These are phyloP conservation scores for Boletus albobrunnescens DNA, from an alignment of 1,284 basidiomycete species.

Conservation along the genomic window DNA sequence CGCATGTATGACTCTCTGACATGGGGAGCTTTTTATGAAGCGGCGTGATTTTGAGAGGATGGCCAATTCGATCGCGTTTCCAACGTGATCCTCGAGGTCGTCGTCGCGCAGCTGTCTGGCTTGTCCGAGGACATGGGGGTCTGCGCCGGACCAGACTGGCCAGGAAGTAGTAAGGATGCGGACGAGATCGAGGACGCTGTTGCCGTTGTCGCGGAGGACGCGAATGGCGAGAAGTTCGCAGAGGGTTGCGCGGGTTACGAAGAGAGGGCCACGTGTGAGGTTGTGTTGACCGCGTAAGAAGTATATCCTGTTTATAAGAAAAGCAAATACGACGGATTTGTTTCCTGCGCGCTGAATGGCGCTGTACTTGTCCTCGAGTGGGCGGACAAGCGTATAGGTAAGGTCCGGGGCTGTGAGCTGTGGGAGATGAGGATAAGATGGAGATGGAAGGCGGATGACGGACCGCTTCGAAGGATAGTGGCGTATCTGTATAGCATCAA, in stretches of 20 bases:
- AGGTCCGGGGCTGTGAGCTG: conserved; percentile 80
- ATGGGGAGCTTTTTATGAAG: conserved; percentile 83
- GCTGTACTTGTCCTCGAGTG: conserved; percentile 70
- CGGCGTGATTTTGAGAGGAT: conserved; percentile 80
- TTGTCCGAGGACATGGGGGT: conserved; percentile 53
- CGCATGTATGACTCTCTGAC: conserved; percentile 81
- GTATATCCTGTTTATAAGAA: conserved; percentile 85
- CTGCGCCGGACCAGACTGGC: conserved; percentile 84
- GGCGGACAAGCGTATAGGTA: conserved; percentile 80
- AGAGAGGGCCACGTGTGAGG: conserved; percentile 64
- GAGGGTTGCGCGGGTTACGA: conserved; percentile 69
- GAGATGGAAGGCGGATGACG: conserved; percentile 6
- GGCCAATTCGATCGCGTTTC: conserved; percentile 89
- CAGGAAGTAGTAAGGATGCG: conserved; percentile 82
- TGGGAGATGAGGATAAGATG: conserved; percentile 11
- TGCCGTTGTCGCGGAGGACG: conserved; percentile 73
- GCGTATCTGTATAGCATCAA: conserved; percentile 22
- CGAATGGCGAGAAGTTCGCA: conserved; percentile 89
- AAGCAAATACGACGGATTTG: conserved; percentile 79
- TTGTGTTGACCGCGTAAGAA: conserved; percentile 70
- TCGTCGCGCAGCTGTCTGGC: conserved; percentile 71
- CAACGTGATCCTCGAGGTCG: conserved; percentile 73
- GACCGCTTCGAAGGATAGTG: conserved; percentile 31
- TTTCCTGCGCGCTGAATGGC: conserved; percentile 61
- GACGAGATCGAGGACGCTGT: conserved; percentile 73